Conservation (phyloP, 2,329 filamentous ascomycete species). For the Nemania bipapillata region DNA sequence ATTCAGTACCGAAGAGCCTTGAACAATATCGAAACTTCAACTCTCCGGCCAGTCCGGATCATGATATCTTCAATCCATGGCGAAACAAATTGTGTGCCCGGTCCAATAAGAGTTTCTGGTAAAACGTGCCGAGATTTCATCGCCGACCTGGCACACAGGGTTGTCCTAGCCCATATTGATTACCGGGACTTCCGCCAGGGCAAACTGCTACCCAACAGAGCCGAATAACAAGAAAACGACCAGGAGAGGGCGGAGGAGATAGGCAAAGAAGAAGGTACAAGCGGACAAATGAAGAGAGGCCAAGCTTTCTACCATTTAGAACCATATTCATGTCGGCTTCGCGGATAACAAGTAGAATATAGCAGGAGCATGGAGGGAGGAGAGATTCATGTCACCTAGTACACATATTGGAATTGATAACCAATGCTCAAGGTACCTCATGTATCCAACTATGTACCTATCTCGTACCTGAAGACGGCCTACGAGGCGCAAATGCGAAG, state of each 20-base stretch:
- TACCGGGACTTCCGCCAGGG: background rate
- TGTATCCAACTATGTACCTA: background rate
- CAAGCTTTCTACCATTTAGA: background rate
- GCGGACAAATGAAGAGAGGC: background rate
- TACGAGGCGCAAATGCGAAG: background rate
- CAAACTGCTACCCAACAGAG: background rate
- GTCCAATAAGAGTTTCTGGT: slow-evolving; percentile 13
- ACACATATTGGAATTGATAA: background rate
- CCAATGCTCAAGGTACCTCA: background rate
- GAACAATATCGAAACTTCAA: background rate
- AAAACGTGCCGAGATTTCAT: slow-evolving; percentile 1
- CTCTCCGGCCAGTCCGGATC: background rate
- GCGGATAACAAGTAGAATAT: background rate
- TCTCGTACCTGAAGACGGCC: background rate
- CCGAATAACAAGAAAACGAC: background rate
- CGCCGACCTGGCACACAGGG: background rate
- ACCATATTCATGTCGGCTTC: background rate
- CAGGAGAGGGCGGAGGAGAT: background rate
- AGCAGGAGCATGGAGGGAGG: background rate
- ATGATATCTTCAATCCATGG: background rate
- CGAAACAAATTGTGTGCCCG: background rate
- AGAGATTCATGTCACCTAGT: background rate
- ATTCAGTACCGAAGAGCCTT: background rate
- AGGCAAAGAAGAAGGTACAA: background rate
- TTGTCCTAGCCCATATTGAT: background rate